Evolutionary conservation across 2,329 filamentous ascomycete genomes (phyloP).

Genomic region (Botrytis paeoniae): DNA sequence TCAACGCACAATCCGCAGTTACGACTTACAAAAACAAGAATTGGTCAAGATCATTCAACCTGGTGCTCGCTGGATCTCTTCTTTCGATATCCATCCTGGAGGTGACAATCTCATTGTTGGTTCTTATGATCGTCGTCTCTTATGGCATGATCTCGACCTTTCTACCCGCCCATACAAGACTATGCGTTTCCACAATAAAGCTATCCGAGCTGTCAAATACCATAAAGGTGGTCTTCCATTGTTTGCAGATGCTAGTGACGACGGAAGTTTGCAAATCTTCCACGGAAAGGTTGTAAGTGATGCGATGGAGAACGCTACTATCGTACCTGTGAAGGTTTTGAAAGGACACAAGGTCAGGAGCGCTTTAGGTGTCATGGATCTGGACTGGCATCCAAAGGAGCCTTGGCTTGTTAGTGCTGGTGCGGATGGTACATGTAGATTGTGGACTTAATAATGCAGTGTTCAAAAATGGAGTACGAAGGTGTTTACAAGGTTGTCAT

Average conservation of each 20-base stretch:
- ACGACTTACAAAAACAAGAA: conserved; percentile 88
- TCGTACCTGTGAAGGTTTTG: conserved; percentile 93
- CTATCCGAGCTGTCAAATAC: conserved; percentile 84
- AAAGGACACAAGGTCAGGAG: conserved; percentile 84
- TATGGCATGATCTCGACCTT: conserved; percentile 97
- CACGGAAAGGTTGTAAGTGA: conserved; percentile 94
- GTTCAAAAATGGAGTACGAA: conserved; percentile 16
- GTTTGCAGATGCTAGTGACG: conserved; percentile 93
- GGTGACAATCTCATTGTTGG: conserved; percentile 94
- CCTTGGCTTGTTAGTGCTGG: conserved; percentile 94
- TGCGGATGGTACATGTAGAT: conserved; percentile 84
- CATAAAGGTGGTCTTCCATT: conserved; percentile 77
- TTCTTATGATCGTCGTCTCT: conserved; percentile 86
- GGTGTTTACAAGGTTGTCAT: conserved; percentile 14
- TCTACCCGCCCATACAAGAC: conserved; percentile 92
- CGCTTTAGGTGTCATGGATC: conserved; percentile 84
- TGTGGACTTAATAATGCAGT: conserved; percentile 68
- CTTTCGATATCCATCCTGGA: conserved; percentile 87
- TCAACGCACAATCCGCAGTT: conserved; percentile 86
- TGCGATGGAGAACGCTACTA: conserved; percentile 92
- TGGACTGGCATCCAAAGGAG: conserved; percentile 94
- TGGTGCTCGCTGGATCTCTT: conserved; percentile 91
- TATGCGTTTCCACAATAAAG: conserved; percentile 88
- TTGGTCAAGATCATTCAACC: conserved; percentile 91
- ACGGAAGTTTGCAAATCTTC: conserved; percentile 93